Conservation (phyloP, 1,139 yeast species). For the Suhomyces terraborum region DNA sequence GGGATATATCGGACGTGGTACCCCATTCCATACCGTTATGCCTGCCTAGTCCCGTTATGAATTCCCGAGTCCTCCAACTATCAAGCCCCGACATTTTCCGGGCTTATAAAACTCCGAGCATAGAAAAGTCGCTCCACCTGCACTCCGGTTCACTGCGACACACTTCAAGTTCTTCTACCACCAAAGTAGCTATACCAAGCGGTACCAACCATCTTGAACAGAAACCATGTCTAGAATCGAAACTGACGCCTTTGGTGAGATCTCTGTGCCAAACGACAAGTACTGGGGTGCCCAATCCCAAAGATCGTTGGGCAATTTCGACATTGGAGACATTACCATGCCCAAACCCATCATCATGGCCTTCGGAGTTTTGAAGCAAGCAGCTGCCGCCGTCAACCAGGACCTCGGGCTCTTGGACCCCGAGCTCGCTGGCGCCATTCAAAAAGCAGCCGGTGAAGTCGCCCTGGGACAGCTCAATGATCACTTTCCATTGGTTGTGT, state of each 20-base stretch:
- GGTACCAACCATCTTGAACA: not conserved
- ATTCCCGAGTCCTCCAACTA: no score
- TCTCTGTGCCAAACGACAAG: constrained; percentile 79
- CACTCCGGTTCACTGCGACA: no score
- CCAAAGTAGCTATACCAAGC: no score
- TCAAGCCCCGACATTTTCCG: constrained; percentile 8
- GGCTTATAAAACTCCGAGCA: constrained; percentile 3
- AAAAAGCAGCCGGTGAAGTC: constrained; percentile 94
- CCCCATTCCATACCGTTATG: no score
- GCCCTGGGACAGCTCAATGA: constrained; percentile 87
- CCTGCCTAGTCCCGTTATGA: not conserved
- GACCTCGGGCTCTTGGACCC: constrained; percentile 81
- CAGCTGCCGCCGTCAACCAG: constrained; percentile 91
- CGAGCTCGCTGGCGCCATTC: constrained; percentile 78
- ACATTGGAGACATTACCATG: constrained; percentile 86
- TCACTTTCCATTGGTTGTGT: constrained; percentile 96
- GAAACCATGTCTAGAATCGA: constrained; percentile 61
- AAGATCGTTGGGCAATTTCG: constrained; percentile 87
- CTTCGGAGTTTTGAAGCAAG: constrained; percentile 90
- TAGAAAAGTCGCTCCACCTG: constrained; percentile 3
- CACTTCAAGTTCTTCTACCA: no score
- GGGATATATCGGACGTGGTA: not conserved
- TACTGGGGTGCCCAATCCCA: constrained; percentile 99
- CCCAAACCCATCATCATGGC: constrained; percentile 91
- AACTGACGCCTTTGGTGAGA: constrained; percentile 95